A percentile compares a stretch with the other conserved stretches of the same genome.
phyloP scores from a whole-genome alignment of 768 basidiomycete genomes.

The Mycena belliarum region DNA sequence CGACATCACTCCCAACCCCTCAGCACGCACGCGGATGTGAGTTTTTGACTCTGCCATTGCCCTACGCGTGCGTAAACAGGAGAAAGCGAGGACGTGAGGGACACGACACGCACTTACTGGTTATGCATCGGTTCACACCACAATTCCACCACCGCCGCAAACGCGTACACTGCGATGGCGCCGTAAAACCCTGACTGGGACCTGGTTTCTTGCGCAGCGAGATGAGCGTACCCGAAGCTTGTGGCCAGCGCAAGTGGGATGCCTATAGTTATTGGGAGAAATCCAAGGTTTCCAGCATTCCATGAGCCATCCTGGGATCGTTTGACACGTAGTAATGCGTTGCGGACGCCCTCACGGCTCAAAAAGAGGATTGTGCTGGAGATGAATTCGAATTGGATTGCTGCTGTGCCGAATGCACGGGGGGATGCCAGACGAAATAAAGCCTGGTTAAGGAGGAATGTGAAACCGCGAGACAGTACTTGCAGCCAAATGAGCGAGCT shows the following conservation, averaged over 20 bases:
- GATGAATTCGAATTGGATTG: constrained; percentile 92
- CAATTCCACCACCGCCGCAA: constrained; percentile 77
- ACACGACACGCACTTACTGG: constrained; percentile 41
- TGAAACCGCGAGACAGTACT: constrained; percentile 78
- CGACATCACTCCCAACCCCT: constrained; percentile 76
- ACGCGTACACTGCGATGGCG: constrained; percentile 69
- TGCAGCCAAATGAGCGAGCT: constrained; percentile 83
- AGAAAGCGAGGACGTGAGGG: not conserved
- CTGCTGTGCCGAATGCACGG: constrained; percentile 83
- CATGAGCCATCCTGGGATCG: constrained; percentile 21
- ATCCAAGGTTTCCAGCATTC: constrained; percentile 46
- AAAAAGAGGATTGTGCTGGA: constrained; percentile 90
- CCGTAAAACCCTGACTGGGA: constrained; percentile 64
- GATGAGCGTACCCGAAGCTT: constrained; percentile 52
- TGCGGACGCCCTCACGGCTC: constrained; percentile 90
- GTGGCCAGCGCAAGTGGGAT: constrained; percentile 60
- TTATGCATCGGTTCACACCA: constrained; percentile 84
- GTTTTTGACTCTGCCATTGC: constrained; percentile 71
- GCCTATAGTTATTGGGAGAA: constrained; percentile 71
- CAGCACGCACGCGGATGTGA: constrained; percentile 75
- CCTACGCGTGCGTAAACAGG: constrained; percentile 38
- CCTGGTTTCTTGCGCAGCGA: constrained; percentile 53
- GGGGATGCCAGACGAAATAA: constrained; percentile 84
- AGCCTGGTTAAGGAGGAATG: constrained; percentile 87
- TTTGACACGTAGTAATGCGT: constrained; percentile 70